phyloP scores from a whole-genome alignment of 108 stramenopile species.

The Nannochloropsis salina region DNA sequence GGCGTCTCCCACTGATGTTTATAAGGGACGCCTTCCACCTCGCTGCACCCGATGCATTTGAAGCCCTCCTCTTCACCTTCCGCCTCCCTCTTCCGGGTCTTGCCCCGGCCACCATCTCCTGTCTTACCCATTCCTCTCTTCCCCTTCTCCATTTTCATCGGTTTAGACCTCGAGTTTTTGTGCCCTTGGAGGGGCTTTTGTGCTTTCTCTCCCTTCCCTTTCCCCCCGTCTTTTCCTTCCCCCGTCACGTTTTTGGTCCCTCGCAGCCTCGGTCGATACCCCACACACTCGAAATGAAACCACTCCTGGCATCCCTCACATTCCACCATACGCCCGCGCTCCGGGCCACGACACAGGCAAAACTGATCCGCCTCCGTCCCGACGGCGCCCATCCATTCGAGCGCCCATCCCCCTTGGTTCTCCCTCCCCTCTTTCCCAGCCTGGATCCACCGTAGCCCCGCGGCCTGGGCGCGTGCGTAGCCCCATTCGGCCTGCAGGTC shows the following conservation, averaged over 20 bases:
- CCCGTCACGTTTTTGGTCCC: background rate
- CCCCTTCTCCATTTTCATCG: too few relatives aligned
- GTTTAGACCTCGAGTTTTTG: too few relatives aligned
- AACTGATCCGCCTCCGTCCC: background rate
- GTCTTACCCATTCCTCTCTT: too few relatives aligned
- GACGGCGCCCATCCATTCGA: background rate
- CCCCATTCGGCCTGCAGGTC: background rate
- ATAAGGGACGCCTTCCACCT: background rate
- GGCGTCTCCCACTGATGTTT: background rate
- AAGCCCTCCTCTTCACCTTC: background rate
- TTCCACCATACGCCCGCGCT: slow-evolving; percentile 9
- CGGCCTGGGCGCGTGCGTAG: background rate
- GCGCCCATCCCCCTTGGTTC: background rate
- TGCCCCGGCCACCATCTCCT: too few relatives aligned
- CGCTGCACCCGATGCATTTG: background rate
- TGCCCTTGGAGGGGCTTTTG: background rate
- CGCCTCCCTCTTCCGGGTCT: too few relatives aligned
- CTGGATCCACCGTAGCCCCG: background rate
- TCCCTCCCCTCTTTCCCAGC: background rate
- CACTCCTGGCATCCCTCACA: background rate
- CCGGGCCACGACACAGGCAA: slow-evolving; percentile 5
- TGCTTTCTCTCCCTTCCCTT: background rate
- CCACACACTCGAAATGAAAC: background rate
- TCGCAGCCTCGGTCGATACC: background rate
- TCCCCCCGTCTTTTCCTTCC: background rate